These are phyloP conservation scores for Scytalidium lignicola DNA, from an alignment of 2,329 filamentous ascomycete genomes.

Conservation along the genomic window DNA sequence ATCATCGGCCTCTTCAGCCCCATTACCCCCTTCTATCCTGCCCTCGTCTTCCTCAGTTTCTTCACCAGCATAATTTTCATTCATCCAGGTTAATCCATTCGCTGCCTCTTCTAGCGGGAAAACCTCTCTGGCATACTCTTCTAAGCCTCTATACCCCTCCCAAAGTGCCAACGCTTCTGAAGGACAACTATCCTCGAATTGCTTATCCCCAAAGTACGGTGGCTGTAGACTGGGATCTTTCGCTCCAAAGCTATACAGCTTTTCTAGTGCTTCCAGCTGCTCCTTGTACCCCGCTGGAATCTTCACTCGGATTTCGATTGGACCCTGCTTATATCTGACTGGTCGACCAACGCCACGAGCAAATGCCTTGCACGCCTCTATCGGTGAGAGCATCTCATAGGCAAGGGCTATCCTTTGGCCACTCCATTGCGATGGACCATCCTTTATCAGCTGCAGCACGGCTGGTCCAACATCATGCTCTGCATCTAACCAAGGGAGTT, in stretches of 20 bases:
- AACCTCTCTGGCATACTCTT: constrained; percentile 91
- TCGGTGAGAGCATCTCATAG: constrained; percentile 82
- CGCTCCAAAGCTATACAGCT: constrained; percentile 44
- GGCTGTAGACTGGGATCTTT: constrained; percentile 48
- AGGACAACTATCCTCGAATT: constrained; percentile 60
- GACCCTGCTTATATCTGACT: constrained; percentile 69
- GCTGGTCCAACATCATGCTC: constrained; percentile 95
- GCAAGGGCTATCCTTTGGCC: constrained; percentile 76
- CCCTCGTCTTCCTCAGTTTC: constrained; percentile 24
- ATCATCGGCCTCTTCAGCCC: constrained; percentile 47
- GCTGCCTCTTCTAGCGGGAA: constrained; percentile 93
- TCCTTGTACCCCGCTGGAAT: constrained; percentile 85
- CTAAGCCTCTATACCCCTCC: constrained; percentile 85
- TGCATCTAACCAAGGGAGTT: constrained; percentile 90
- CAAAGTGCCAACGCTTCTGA: constrained; percentile 75
- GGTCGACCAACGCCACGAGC: constrained; percentile 70
- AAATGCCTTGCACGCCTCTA: constrained; percentile 77
- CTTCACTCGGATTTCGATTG: constrained; percentile 78
- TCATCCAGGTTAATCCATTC: constrained; percentile 93
- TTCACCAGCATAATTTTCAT: constrained; percentile 40
- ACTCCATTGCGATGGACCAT: constrained; percentile 81
- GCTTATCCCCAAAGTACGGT: constrained; percentile 56
- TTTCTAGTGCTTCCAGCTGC: constrained; percentile 69
- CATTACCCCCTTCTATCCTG: constrained; percentile 7
- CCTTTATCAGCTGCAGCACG: constrained; percentile 90